Evolutionary conservation across 176 grass and related monocot species (phyloP).

Genomic region (Pontederia crassipes): DNA sequence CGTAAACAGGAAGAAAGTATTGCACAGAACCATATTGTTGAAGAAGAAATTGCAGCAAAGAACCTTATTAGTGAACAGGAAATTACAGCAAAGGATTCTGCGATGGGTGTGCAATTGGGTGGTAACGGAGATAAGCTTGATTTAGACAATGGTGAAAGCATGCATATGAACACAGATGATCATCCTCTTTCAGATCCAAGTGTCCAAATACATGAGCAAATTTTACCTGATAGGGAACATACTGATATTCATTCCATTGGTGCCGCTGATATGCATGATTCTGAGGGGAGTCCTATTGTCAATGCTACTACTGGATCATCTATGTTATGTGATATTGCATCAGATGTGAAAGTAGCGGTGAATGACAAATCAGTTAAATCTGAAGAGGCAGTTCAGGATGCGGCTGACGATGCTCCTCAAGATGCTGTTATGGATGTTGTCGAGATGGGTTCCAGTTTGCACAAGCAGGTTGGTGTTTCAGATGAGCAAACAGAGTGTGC

Average conservation of each 20-base stretch:
- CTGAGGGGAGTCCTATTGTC: not conserved
- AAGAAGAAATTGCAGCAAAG: slow-evolving; percentile 18
- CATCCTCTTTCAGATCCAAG: not conserved
- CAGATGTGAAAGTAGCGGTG: not conserved
- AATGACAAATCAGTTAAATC: not conserved
- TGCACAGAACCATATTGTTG: slow-evolving; percentile 9
- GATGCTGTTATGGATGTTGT: too few species aligned
- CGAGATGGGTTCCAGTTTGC: too few species aligned
- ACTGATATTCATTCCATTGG: not conserved
- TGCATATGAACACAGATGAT: not conserved
- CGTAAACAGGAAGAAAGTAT: slow-evolving; percentile 23
- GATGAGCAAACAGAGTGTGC: too few species aligned
- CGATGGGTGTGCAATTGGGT: not conserved
- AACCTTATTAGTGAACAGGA: slow-evolving; percentile 9
- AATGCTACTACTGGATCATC: not conserved
- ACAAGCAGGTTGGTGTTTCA: too few species aligned
- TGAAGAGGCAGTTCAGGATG: too few species aligned
- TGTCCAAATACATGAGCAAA: not conserved
- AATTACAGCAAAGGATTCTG: not conserved
- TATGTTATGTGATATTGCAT: not conserved
- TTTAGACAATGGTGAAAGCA: not conserved
- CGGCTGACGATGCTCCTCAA: too few species aligned
- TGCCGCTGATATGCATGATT: slow-evolving; percentile 1
- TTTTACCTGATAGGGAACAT: not conserved
- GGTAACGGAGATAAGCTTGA: not conserved